Percentiles rank a stretch among this genome's conserved stretches.
phyloP scores from a whole-genome alignment of 257 asterid genomes.

The Eucommia ulmoides region DNA sequence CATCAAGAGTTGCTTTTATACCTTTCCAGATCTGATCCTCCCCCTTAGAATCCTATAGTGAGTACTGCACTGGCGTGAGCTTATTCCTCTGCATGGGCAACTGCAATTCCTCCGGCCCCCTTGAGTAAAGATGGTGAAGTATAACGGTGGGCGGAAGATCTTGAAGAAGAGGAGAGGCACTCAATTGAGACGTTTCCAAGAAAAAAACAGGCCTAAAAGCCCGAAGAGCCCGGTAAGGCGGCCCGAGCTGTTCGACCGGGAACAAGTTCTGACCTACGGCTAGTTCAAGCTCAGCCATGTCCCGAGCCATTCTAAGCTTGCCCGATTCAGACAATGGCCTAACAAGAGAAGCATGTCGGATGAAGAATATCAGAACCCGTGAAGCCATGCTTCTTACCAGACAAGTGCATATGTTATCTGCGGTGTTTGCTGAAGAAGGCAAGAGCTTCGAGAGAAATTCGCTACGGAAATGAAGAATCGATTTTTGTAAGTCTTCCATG shows the following conservation, averaged over 20 bases:
- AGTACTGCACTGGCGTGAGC: conserved; percentile 74
- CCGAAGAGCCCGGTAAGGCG: conserved; percentile 86
- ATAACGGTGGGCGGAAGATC: conserved; percentile 79
- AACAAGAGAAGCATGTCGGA: conserved; percentile 83
- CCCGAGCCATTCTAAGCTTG: conserved; percentile 89
- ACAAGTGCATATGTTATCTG: conserved; percentile 76
- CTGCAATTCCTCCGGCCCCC: conserved; percentile 81
- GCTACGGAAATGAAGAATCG: conserved; percentile 61
- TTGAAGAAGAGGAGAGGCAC: conserved; percentile 72
- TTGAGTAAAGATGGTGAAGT: conserved; percentile 82
- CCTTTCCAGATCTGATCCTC: conserved; percentile 98
- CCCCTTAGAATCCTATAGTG: conserved; percentile 90
- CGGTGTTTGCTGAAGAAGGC: conserved; percentile 51
- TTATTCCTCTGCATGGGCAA: conserved; percentile 82
- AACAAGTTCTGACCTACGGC: conserved; percentile 80
- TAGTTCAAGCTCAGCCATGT: conserved; percentile 92
- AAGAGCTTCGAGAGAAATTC: conserved; percentile 76
- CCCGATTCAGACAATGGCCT: conserved; percentile 95
- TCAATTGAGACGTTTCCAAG: conserved; percentile 82
- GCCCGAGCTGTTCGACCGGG: conserved; percentile 92
- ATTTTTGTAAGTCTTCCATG: conserved; percentile 89
- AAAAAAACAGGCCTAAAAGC: conserved; percentile 91
- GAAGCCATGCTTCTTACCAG: conserved; percentile 87
- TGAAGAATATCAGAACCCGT: conserved; percentile 63
- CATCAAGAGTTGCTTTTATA: conserved; percentile 75